Base-by-base conservation (phyloP, 1,284 basidiomycete species). In the Naganishia cerealis region DNA sequence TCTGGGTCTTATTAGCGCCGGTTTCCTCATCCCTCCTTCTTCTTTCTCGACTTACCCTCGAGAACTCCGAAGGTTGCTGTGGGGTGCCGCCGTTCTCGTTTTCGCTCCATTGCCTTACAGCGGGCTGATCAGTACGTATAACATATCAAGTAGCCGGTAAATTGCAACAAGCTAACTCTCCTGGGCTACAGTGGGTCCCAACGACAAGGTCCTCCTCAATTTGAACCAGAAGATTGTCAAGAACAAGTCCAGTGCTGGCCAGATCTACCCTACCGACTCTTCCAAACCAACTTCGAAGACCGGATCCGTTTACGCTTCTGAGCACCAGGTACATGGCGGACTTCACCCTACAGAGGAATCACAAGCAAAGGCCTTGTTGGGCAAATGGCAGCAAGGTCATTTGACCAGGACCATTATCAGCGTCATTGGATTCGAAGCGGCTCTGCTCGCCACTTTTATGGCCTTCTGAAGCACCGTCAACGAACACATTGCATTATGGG, bases 21-120 rank as follows among this genome's bases (percentile, higher is more conserved):
- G 68, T 5, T 67, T 69, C 54, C n/a, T 67, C 15, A 63, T 69
- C 40, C 68, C 68, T 21, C 55, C 57, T 40, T 69, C 68, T 9
- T 66, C 65, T 1, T 66, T 66, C 52, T 67, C 68, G n/a, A 69
- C 57, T 13, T 66, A 66, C 42, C 65, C 65, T 29, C 58, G 59
- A 55, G 58, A 69, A 15, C 57, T 69, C 18, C 63, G 68, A 33
- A 66, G 59, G 43, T 33, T 66, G 15, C 42, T 69, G 52, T 69
- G 63, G 50, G 62, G 62, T n/a, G 50, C 62, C 29, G 67, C 57
- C 15, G 39, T 52, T 18, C 33, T 66, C 24, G 39, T 69, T 15
- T 56, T 56, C n/a, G 63, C 67, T 38, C 55, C 67, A 24, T 55
- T 69, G 55, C 67, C 67, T 12, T 69, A 66, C 63, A 63, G 54